Evolutionary conservation across 2,329 filamentous ascomycete species (phyloP), one percentile per base, ranked within the genome.

Genomic region (Lachnellula subtilissima): DNA sequence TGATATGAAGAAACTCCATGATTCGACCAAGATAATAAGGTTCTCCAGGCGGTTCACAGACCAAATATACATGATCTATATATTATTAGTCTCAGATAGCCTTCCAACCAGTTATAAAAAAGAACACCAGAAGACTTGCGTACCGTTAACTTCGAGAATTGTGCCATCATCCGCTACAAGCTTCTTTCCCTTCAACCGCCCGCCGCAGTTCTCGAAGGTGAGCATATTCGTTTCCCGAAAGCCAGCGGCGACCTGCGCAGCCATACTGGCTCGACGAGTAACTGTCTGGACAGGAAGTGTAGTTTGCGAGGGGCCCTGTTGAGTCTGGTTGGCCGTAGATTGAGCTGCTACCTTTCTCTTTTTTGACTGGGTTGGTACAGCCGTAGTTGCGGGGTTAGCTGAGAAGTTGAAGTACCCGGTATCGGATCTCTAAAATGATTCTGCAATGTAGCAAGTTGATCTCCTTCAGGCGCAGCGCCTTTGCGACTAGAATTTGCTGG

Each of bases 1-100:
- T 85, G 68, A 81, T 76, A 69, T 96, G 91, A 66, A 97, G 78
- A 71, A 97, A 97, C 72, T 99, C 93, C 94, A 99, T 99, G 72
- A 99, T 94, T 65, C 94, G 89, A 61, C 89, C 94, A 62, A 99
- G 78, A 72, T 99, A 99, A 76, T 99, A 99, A 54, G 94, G 94
- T 75, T 99, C 94, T 52, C 94, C 94, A 15, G 94, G 94, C 50
- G 94, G 94, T 74, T 99, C 94, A 75, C 92, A 97, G 61, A 99
- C 88, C 61, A 97, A 84, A 78, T 97, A 99, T 64, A 96, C 90
- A 76, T 97, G 85, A 74, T 89, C 86, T 88, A 69, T 47, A 17
- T 53, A 19, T 22, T 35, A 55, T 67, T 61, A 67, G 62, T 36
- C 52, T 32, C 12, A 25, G 49, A 51, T 1, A 15, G 23, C 19